These are phyloP conservation scores for Phytophthora constricta DNA, from an alignment of 352 stramenopile species.

Conservation along the genomic window DNA sequence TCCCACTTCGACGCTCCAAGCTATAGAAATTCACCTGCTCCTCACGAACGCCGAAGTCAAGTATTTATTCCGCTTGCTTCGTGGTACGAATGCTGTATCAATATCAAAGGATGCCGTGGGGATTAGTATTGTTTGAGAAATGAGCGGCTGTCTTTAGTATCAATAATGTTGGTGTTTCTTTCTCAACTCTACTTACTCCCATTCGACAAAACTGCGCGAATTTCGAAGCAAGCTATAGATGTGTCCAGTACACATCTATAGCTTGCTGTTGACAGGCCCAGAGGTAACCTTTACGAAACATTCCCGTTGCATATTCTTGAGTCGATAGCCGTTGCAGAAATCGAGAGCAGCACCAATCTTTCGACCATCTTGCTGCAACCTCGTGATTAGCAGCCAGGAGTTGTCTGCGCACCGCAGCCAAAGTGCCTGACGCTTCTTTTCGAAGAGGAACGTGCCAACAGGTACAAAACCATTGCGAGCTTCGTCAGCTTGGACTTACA, in stretches of 20 bases:
- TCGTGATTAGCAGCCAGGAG: slow-evolving; percentile 74
- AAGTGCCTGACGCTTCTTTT: slow-evolving; percentile 71
- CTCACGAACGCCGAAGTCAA: no score
- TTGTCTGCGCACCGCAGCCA: slow-evolving; percentile 68
- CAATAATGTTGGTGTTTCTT: no score
- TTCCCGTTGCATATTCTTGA: slow-evolving; percentile 67
- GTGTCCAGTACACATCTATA: slow-evolving; percentile 23
- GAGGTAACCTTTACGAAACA: slow-evolving; percentile 41
- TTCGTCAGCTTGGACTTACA: slow-evolving; percentile 38
- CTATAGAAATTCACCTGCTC: no score
- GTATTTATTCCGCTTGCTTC: no score
- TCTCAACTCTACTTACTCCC: no score
- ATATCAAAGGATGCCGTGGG: no score
- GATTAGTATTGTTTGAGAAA: no score
- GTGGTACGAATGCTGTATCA: no score
- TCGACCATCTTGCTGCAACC: slow-evolving; percentile 69
- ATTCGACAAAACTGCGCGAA: no score
- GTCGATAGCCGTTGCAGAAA: slow-evolving; percentile 82
- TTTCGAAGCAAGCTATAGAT: no score
- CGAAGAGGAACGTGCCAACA: slow-evolving; percentile 72
- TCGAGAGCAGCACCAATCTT: slow-evolving; percentile 70
- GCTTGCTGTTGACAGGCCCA: slow-evolving; percentile 25
- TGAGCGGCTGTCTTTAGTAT: no score
- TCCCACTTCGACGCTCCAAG: no score
- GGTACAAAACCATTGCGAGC: slow-evolving; percentile 12